Base-by-base conservation (phyloP, 805 yeast genomes). In the Starmerella bombi region DNA sequence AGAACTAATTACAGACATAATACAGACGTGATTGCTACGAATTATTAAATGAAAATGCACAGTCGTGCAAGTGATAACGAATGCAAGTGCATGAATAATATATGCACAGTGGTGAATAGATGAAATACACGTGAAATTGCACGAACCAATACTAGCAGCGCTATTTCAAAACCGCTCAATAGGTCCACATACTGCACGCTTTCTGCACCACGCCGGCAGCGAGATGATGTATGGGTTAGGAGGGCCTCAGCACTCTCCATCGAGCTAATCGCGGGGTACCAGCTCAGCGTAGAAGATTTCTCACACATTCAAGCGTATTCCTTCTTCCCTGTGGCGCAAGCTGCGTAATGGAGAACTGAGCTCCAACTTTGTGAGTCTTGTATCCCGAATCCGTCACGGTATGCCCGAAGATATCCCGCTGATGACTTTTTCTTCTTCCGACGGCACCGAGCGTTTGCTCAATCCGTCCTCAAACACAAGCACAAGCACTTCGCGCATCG, bases 401-500 rank as follows among this genome's bases (percentile, higher is more conserved):
- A 46, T 46, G 50, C 48, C 40, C 14, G 47, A 43, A 28, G 38
- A 45, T 20, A 40, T 45, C 21, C 48, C 43, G 19, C 35, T 46
- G 35, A 46, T 43, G 49, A 40, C 35, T 8, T 36, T 44, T 10
- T 17, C 15, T 14, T 8, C 25, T 4, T 5, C n/a, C 15, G 25
- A 20, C 10, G 25, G 17, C 18, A 8, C 25, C 27, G 35, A 32
- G 31, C 31, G 31, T 10, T 15, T 28, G 17, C 31, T 21, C 20
- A 7, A 16, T 20, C 19, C 7, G 7, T 12, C 25, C 15, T n/a
- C 35, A 27, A 32, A 15, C 17, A 18, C 25, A n/a, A 35, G 25
- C 33, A 28, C 25, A 31, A 38, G 30, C 30, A 35, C 14, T 37
- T 19, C 42, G 17, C 44, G 50, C 15, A 28, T 29, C 16, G 40